Conservation (phyloP, 2,329 filamentous ascomycete genomes). For the Fusarium stilboides region DNA sequence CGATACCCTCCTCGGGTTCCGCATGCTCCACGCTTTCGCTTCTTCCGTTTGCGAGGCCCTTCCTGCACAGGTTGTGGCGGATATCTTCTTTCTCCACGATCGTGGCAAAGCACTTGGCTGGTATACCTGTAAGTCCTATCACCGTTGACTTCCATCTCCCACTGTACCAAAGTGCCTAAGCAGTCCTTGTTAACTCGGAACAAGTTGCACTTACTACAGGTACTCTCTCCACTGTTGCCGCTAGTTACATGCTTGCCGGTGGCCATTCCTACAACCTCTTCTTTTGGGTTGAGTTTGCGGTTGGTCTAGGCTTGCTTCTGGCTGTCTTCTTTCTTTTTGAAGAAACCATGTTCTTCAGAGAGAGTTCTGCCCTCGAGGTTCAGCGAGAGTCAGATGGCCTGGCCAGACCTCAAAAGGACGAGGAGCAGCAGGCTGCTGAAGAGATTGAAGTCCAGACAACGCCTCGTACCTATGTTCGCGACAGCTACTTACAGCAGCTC, state of each 20-base stretch:
- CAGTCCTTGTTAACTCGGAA: too few species aligned
- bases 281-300: constrained; percentile 8
- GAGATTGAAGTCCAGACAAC: too few species aligned
- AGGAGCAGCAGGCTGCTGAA: too few species aligned
- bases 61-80: constrained; percentile 2
- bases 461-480: not conserved
- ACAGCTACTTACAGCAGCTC: constrained; percentile 2
- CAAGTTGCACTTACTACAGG: constrained; percentile 3
- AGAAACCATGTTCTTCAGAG: constrained; percentile 2
- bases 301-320: not conserved
- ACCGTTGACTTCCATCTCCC: too few species aligned
- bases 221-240: not conserved
- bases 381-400: too few species aligned
- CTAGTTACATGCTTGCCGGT: constrained; percentile 1
- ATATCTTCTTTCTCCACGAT: constrained; percentile 4
- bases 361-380: too few species aligned
- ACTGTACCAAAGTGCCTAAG: too few species aligned
- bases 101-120: constrained; percentile 2
- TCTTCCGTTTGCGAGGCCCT: constrained; percentile 9
- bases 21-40: constrained; percentile 1
- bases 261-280: constrained; percentile 1
- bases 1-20: not conserved
- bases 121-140: constrained; percentile 2
- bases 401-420: too few species aligned
- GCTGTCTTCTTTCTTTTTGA: not conserved